Conservation (phyloP, 2,329 filamentous ascomycete genomes). For the Verruconis gallopava region DNA sequence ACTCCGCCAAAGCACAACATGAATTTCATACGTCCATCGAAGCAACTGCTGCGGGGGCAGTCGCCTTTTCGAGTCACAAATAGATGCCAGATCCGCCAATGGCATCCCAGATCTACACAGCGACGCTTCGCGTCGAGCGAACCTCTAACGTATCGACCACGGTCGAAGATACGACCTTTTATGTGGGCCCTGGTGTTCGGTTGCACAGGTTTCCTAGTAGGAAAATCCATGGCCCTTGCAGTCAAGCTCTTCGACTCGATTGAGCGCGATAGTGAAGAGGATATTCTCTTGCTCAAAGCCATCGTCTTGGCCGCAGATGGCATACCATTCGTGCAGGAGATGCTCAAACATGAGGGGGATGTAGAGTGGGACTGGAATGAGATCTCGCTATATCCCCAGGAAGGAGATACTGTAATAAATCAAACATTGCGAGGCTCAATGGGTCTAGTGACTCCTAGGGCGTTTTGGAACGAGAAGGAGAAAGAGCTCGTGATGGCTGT, state of each 20-base stretch:
- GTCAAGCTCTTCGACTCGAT: not conserved
- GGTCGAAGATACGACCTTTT: not conserved
- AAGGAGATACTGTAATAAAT: not conserved
- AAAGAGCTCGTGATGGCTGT: constrained; percentile 49
- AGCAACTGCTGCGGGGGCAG: not conserved
- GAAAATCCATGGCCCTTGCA: not conserved
- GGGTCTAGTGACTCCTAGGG: not conserved
- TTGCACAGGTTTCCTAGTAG: not conserved
- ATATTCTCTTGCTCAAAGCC: not conserved
- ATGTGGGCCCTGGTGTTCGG: not conserved
- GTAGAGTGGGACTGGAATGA: not conserved
- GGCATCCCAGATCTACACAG: not conserved
- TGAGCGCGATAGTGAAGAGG: not conserved
- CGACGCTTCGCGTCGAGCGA: not conserved
- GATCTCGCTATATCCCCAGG: not conserved
- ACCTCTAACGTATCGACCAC: not conserved
- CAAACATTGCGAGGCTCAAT: not conserved
- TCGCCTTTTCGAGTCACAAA: not conserved
- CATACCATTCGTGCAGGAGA: not conserved
- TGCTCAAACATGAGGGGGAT: not conserved
- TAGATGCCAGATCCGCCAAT: not conserved
- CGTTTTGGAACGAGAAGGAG: constrained; percentile 2
- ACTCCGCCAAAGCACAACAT: too few relatives aligned
- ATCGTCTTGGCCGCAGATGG: not conserved
- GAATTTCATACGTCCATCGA: too few relatives aligned